Evolutionary conservation across 129 eudicot species (phyloP).

Genomic region (Lactuca saligna): DNA sequence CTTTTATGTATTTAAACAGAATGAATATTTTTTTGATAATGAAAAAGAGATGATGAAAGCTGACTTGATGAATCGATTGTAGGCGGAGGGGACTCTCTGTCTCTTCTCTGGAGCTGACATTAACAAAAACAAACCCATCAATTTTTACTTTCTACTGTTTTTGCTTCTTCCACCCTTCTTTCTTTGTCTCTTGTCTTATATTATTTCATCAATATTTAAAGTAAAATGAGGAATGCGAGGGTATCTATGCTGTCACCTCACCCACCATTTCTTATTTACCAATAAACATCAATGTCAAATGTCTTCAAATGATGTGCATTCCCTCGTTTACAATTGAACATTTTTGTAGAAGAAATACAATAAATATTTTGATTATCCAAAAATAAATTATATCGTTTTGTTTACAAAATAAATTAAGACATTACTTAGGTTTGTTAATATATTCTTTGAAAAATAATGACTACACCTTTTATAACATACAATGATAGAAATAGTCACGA

Average conservation of each 20-base stretch:
- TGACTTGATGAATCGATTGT: constrained; percentile 89
- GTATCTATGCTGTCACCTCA: constrained; percentile 38
- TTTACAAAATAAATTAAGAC: neutral
- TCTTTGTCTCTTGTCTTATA: constrained; percentile 10
- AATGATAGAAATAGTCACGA: neutral
- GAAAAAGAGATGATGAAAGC: constrained; percentile 26
- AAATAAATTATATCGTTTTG: neutral
- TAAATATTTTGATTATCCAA: neutral
- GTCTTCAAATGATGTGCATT: constrained; percentile 29
- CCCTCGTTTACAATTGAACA: constrained; percentile 23
- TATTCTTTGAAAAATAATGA: neutral
- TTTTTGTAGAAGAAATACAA: neutral
- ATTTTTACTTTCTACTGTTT: constrained; percentile 11
- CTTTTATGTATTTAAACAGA: neutral
- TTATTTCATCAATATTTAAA: neutral
- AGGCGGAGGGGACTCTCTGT: constrained; percentile 88
- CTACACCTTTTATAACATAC: neutral
- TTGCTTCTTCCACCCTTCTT: neutral
- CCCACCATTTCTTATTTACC: constrained; percentile 28
- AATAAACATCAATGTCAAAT: constrained; percentile 35
- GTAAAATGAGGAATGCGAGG: constrained; percentile 3
- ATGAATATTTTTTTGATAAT: neutral
- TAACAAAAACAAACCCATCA: constrained; percentile 19
- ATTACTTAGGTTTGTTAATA: neutral
- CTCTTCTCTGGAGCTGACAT: constrained; percentile 82